A percentile compares a stretch with the other conserved stretches of the same genome.
Evolutionary conservation across 345 rosid species (phyloP).

Genomic region (Theobroma cacao): DNA sequence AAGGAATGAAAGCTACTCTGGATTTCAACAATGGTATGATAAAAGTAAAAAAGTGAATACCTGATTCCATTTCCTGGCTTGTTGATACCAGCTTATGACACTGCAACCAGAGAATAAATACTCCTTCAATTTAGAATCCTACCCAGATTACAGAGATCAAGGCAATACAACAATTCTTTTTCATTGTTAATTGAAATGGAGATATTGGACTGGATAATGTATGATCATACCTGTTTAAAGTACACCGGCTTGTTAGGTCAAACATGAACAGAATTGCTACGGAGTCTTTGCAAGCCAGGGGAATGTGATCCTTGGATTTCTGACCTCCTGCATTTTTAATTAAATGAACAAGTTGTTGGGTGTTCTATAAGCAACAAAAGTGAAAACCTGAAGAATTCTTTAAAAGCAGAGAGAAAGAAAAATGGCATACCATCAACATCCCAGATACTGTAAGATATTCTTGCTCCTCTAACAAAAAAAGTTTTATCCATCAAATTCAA

Average conservation of each 20-base stretch:
- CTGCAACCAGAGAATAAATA: conserved; percentile 32
- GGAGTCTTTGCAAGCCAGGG: conserved; percentile 79
- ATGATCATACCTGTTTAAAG: conserved; percentile 50
- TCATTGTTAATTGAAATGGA: neutral
- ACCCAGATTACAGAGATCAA: neutral
- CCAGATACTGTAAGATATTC: conserved; percentile 80
- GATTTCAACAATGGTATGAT: neutral
- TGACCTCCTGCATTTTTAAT: conserved; percentile 44
- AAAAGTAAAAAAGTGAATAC: conserved; percentile 21
- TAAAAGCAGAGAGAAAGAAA: neutral
- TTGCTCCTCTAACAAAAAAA: conserved; percentile 63
- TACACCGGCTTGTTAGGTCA: conserved; percentile 85
- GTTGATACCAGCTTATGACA: conserved; percentile 73
- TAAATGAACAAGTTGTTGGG: neutral
- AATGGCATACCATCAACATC: conserved; percentile 59
- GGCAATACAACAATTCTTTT: neutral
- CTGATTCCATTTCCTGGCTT: conserved; percentile 82
- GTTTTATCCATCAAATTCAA: conserved; percentile 70
- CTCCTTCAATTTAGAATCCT: neutral
- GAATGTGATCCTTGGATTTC: conserved; percentile 46
- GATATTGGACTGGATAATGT: neutral
- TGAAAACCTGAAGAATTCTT: neutral
- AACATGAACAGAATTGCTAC: conserved; percentile 88
- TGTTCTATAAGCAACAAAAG: neutral
- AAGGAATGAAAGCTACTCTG: neutral